phyloP scores from a whole-genome alignment of 495 filamentous ascomycete species.

The Staphylotrichum longicolle region DNA sequence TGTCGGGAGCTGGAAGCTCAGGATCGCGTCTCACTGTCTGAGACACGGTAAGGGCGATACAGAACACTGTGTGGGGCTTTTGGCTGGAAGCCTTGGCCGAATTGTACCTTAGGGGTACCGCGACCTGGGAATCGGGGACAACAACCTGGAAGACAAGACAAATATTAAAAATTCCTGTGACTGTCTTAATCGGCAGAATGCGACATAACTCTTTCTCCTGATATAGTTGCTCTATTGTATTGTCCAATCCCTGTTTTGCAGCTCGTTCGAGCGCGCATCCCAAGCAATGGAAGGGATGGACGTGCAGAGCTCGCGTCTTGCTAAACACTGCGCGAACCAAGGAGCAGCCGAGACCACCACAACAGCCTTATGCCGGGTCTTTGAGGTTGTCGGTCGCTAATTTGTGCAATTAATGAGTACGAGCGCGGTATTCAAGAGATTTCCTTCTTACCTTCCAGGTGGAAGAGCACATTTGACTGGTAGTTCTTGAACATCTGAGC shows the following conservation, averaged over 20 bases:
- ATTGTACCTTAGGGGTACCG: no score
- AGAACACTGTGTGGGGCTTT: background rate
- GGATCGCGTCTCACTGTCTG: background rate
- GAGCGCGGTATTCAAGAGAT: background rate
- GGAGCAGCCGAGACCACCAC: background rate
- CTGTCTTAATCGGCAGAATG: no score
- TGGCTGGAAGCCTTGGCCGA: no score
- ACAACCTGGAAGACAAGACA: no score
- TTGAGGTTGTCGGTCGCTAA: constrained; percentile 82
- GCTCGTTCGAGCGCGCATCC: background rate
- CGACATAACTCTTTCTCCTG: no score
- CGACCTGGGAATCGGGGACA: no score
- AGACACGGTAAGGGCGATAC: background rate
- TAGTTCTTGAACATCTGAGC: constrained; percentile 99
- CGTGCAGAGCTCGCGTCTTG: no score
- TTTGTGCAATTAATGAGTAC: background rate
- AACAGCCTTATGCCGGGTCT: constrained; percentile 53
- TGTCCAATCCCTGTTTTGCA: no score
- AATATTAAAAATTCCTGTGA: no score
- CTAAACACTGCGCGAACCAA: no score
- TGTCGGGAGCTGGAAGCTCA: background rate
- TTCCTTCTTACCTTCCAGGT: constrained; percentile 75
- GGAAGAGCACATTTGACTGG: constrained; percentile 94
- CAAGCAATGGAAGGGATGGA: background rate
- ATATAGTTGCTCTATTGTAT: no score